A percentile compares a stretch with the other conserved stretches of the same genome.
phyloP scores from a whole-genome alignment of 2,329 filamentous ascomycete genomes.

The Cladosporium austrohemisphaericum region DNA sequence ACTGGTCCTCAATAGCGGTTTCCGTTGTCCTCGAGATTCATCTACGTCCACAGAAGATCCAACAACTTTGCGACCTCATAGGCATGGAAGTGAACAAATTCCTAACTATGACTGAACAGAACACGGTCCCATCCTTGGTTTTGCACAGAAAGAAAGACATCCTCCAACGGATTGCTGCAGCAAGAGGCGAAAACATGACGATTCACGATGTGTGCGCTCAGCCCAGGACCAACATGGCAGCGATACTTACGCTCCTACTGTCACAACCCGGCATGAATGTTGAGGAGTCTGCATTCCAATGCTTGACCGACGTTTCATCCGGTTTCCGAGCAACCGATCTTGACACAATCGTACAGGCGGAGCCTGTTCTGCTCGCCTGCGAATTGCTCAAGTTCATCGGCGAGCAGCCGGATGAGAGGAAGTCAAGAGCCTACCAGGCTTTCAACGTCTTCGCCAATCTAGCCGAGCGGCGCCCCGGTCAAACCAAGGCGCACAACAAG shows the following conservation, averaged over 20 bases:
- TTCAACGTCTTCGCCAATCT: slow-evolving; percentile 46
- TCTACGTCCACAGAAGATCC: slow-evolving; percentile 74
- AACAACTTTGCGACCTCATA: slow-evolving; percentile 75
- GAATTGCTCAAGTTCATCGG: slow-evolving; percentile 78
- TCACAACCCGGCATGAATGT: slow-evolving; percentile 57
- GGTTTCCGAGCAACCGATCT: slow-evolving; percentile 66
- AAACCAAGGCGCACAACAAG: slow-evolving; percentile 44
- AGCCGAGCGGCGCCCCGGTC: slow-evolving; percentile 45
- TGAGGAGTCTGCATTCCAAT: slow-evolving; percentile 64
- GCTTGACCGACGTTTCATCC: slow-evolving; percentile 65
- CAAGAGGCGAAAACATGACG: slow-evolving; percentile 50
- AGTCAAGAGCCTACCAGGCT: slow-evolving; percentile 43
- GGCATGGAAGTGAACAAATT: slow-evolving; percentile 72
- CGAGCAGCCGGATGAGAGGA: slow-evolving; percentile 56
- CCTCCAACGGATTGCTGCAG: slow-evolving; percentile 75
- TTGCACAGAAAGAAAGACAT: slow-evolving; percentile 72
- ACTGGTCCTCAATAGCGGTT: slow-evolving; percentile 82
- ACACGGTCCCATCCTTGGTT: slow-evolving; percentile 84
- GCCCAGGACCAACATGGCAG: slow-evolving; percentile 53
- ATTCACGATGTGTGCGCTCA: slow-evolving; percentile 61
- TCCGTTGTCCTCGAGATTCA: slow-evolving; percentile 78
- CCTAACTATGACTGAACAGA: slow-evolving; percentile 69
- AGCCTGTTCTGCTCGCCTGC: slow-evolving; percentile 71
- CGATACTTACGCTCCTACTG: slow-evolving; percentile 57
- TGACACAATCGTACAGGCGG: slow-evolving; percentile 65